Base-by-base conservation (phyloP, 2,329 filamentous ascomycete genomes). In the Chaetomiaceae sp. region DNA sequence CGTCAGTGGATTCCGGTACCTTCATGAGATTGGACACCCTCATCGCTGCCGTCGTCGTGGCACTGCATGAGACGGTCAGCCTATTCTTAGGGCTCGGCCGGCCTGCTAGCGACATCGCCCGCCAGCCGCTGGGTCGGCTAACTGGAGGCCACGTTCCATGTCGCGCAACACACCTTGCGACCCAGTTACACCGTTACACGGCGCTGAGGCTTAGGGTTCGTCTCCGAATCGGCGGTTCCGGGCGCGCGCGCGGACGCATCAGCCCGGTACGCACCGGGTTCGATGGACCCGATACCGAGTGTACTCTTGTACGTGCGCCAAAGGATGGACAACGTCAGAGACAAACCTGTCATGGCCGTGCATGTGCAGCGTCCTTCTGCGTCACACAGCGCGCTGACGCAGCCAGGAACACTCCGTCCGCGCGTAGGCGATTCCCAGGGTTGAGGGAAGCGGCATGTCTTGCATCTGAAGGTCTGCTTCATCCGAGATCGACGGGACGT, bases 51-150 rank as follows among this genome's bases (percentile, higher is more conserved):
- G 45, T 30, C 51, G 51, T 55, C 56, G 56, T 58, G 56, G 56
- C 56, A 58, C 55, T 56, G 52, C 55, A 48, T 55, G 52, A 47
- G 45, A 51, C 47, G 47, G 22, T 38, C 34, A 37, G 51, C 49
- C 56, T 57, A 57, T 57, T 56, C 49, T 56, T 56, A 52, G 56
- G 54, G 48, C 35, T 45, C 35, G 41, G 35, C 38, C 32, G 41
- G 37, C 37, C 38, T 37, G 53, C 49, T 52, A 57, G 54, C 46
- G 29, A 52, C 38, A 41, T 35, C 36, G 45, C 45, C 48, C 29
- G 27, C 33, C 41, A 5, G 30, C 41, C 49, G 42, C 42, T 36
- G 38, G 52, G 52, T 45, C 52, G 55, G 55, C 49, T 49, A 53
- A 51, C 55, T 48, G 33, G 40, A 35, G 45, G 52, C 55, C 55